Evolutionary conservation across 768 basidiomycete species (phyloP), one percentile per base, ranked within the genome.

Genomic region (Lactifluus echinatus): DNA sequence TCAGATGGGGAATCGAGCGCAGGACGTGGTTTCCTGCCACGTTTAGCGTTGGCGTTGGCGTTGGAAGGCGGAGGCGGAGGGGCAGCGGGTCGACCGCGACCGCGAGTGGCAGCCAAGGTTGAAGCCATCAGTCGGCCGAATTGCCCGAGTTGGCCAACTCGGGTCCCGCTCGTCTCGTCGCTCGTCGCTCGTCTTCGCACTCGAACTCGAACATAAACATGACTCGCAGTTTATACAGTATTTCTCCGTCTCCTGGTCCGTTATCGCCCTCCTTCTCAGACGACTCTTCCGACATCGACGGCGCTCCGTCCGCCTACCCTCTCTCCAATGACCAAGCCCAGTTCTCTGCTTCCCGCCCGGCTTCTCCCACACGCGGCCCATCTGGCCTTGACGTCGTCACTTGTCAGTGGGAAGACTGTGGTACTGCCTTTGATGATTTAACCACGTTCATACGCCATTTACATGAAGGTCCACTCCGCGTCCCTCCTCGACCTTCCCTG

Each of bases 321-420:
- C 59, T 62, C 14, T 52, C 53, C 14, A 67, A 49, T 14, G 53
- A 40, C 66, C 67, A 53, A 65, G 66, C 36, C 68, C 75, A 34
- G 21, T 62, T 59, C 0, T 4, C 29, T 8, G 10, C 45, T 48
- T 78, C 77, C 14, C 72, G 74, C 36, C 67, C 73, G 34, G 72
- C 65, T 29, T 78, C 78, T 5, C 77, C 78, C 2, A 45, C 59
- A 28, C 60, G 68, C 56, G 50, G 42, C 17, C 53, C 64, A 57
- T 64, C 66, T 53, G 66, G 65, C 34, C 56, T 39, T 12, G 86
- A 88, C 66, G 82, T 79, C 26, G 85, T 83, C 60, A 82, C 79
- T 28, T 95, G 93, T 71, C 79, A 80, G 53, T 95, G 93, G 93
- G 87, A 85, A 33, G 84, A 83, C 57, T 95, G 93, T 66, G 82